Percentiles rank a stretch among this genome's conserved stretches.
These are phyloP conservation scores for Diplotaxis tenuifolia DNA, from an alignment of 345 rosid genomes.

Conservation along the genomic window DNA sequence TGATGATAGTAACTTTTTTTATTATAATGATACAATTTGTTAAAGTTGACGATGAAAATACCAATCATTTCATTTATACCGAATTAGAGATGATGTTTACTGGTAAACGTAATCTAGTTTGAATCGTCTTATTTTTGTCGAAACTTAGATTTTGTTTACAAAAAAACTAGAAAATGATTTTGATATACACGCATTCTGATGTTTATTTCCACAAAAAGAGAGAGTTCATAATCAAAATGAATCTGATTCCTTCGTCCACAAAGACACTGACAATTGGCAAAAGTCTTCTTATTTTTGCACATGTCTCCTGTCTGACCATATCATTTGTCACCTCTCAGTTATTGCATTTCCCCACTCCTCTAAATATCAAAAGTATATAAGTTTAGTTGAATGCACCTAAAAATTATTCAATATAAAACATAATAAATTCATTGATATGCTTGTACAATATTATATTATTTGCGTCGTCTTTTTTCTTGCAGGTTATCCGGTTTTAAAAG, in stretches of 20 bases:
- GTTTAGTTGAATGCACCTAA: neutral
- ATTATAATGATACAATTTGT: neutral
- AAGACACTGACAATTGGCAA: slow-evolving; percentile 37
- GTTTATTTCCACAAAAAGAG: neutral
- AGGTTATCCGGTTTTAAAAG: neutral
- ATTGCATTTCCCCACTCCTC: neutral
- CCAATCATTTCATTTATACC: too few species aligned
- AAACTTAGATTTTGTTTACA: neutral
- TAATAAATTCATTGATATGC: neutral
- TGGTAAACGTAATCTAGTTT: neutral
- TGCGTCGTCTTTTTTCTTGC: neutral
- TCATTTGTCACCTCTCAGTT: slow-evolving; percentile 25
- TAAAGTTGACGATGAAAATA: neutral
- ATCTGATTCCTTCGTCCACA: slow-evolving; percentile 31
- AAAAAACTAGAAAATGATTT: neutral
- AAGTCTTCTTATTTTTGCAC: slow-evolving; percentile 8
- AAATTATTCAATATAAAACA: neutral
- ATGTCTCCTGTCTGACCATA: slow-evolving; percentile 27
- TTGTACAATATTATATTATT: neutral
- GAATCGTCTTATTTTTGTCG: neutral
- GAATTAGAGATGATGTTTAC: too few species aligned
- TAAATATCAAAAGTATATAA: neutral
- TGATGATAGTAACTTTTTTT: neutral
- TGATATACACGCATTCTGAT: neutral
- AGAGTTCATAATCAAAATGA: slow-evolving; percentile 6